Percentiles rank a stretch among this genome's conserved stretches.
These are phyloP conservation scores for Lecanosticta acicola DNA, from an alignment of 2,329 filamentous ascomycete genomes.

Conservation along the genomic window DNA sequence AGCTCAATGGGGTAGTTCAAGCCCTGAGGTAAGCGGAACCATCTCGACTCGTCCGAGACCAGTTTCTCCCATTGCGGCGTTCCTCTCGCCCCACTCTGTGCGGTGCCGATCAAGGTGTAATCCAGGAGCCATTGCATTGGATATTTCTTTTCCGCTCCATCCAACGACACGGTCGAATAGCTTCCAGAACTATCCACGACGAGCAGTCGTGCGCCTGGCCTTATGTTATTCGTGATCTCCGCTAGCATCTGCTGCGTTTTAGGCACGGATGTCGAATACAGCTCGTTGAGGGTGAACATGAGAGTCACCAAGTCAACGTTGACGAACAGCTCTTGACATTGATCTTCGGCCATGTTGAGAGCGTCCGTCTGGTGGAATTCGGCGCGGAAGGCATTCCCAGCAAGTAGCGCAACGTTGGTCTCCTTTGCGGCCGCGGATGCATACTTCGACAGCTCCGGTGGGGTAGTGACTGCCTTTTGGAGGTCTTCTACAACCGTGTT, in stretches of 20 bases:
- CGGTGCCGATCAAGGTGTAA: slow-evolving; percentile 58
- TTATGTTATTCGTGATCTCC: slow-evolving; percentile 55
- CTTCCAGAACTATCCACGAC: slow-evolving; percentile 91
- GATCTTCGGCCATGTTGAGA: slow-evolving; percentile 37
- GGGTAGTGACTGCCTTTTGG: slow-evolving; percentile 49
- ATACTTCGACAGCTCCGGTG: slow-evolving; percentile 44
- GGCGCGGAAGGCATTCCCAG: slow-evolving; percentile 30
- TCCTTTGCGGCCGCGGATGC: slow-evolving; percentile 43
- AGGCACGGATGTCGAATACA: slow-evolving; percentile 72
- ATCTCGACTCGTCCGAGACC: slow-evolving; percentile 68
- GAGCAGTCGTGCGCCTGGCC: slow-evolving; percentile 62
- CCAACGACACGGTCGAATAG: slow-evolving; percentile 74
- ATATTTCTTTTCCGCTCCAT: slow-evolving; percentile 58
- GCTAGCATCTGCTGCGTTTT: slow-evolving; percentile 73
- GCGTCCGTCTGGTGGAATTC: slow-evolving; percentile 49
- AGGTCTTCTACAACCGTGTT: slow-evolving; percentile 55
- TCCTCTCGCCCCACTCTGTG: slow-evolving; percentile 10
- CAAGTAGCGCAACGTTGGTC: slow-evolving; percentile 36
- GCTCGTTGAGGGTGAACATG: slow-evolving; percentile 92
- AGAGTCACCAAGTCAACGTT: slow-evolving; percentile 60
- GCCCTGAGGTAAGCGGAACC: slow-evolving; percentile 65
- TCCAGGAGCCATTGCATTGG: slow-evolving; percentile 93
- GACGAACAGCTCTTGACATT: slow-evolving; percentile 30
- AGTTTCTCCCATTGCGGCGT: slow-evolving; percentile 63
- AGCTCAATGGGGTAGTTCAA: slow-evolving; percentile 76